phyloP scores from a whole-genome alignment of 352 stramenopile genomes.

The Phytophthora ramorum region DNA sequence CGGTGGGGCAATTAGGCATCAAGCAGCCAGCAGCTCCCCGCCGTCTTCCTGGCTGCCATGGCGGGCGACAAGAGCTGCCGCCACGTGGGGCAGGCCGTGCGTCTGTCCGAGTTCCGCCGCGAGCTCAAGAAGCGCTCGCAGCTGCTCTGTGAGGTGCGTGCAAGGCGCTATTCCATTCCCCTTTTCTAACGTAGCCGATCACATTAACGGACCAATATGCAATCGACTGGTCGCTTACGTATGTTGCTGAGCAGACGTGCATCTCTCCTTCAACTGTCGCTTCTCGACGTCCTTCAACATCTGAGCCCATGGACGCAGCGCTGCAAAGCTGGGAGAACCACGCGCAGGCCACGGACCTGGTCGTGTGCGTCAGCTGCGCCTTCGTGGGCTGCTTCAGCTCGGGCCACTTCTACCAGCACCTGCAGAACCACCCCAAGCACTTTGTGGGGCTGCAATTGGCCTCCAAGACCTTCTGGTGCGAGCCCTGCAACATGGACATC shows the following conservation, averaged over 20 bases:
- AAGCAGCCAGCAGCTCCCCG: slow-evolving; percentile 7
- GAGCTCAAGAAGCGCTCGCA: slow-evolving; percentile 54
- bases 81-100: slow-evolving; percentile 63
- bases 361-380: slow-evolving; percentile 66
- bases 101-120: slow-evolving; percentile 54
- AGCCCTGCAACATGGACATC: slow-evolving; percentile 60
- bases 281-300: not conserved
- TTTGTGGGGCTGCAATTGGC: slow-evolving; percentile 61
- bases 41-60: slow-evolving; percentile 26
- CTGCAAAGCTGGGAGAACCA: slow-evolving; percentile 47
- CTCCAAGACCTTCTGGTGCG: slow-evolving; percentile 63
- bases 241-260: slow-evolving; percentile 6
- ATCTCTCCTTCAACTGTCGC: not conserved
- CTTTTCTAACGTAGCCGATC: slow-evolving; percentile 10
- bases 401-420: slow-evolving; percentile 62
- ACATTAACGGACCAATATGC: slow-evolving; percentile 4
- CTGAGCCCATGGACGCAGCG: not conserved
- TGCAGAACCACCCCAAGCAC: slow-evolving; percentile 64
- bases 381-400: slow-evolving; percentile 63
- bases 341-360: slow-evolving; percentile 44
- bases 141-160: slow-evolving; percentile 51
- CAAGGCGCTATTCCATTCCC: not conserved
- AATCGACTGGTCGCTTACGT: slow-evolving; percentile 1
- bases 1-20: not conserved
- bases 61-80: slow-evolving; percentile 58